A percentile compares a stretch with the other conserved stretches of the same genome.
Conservation (phyloP, 2,329 filamentous ascomycete genomes). For the Fusarium tjaetaba region DNA sequence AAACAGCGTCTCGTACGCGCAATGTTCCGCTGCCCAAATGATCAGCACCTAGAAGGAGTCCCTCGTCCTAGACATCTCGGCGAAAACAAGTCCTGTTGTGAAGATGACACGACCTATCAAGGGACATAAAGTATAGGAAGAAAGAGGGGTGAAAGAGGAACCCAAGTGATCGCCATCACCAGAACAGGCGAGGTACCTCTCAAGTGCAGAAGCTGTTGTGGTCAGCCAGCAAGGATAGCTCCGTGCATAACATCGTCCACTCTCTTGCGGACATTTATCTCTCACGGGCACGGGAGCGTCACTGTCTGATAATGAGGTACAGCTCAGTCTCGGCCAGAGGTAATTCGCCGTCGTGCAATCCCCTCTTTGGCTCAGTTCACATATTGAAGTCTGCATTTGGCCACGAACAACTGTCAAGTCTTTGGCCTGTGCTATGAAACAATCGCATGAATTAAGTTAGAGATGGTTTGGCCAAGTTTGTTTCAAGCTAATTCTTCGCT, state of each 20-base stretch:
- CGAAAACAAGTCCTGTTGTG: not conserved
- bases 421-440: not conserved
- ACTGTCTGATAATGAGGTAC: not conserved
- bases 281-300: not conserved
- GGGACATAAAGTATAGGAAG: not conserved
- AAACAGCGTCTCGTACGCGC: not conserved
- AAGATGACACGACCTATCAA: not conserved
- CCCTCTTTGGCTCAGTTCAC: not conserved
- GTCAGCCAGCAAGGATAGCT: not conserved
- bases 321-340: not conserved
- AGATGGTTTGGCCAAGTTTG: not conserved
- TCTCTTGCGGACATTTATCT: not conserved
- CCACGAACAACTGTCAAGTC: not conserved
- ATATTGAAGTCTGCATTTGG: not conserved
- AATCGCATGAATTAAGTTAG: not conserved
- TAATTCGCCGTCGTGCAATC: not conserved
- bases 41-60: not conserved
- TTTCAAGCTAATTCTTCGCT: not conserved
- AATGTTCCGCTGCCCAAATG: not conserved
- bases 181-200: not conserved
- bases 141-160: not conserved
- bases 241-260: not conserved
- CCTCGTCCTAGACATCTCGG: not conserved
- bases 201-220: not conserved
- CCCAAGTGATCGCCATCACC: not conserved